Base-by-base conservation (phyloP, 805 yeast genomes). In the Candida alai region DNA sequence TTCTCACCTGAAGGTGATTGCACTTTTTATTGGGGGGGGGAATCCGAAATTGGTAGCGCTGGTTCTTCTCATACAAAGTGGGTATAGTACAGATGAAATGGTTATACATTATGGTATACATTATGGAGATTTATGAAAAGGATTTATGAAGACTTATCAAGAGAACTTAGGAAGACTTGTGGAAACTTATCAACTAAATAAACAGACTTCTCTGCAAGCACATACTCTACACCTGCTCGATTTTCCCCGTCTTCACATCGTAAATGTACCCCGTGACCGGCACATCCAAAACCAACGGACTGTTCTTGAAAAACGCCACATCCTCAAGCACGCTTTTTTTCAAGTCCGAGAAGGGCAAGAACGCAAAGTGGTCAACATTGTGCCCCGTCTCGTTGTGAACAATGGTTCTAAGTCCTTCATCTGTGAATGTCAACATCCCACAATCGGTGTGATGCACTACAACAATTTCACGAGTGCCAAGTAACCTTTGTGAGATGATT, bases 381-480 rank as follows among this genome's bases (percentile, higher is more conserved):
- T 44, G 51, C 4, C 58, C 61, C 6, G 60, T 52, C 24, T 65
- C 65, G 20, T 53, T 32, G 30, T 44, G 42, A 24, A 65, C 39
- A 26, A 56, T 47, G 1, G 28, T 42, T 32, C 69, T 42, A 13
- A 65, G 37, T 5, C 40, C 41, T 6, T 51, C 56, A 30, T 65
- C 69, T 2, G 37, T 39, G 40, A 65, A 65, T 1, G 69, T 63
- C 25, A 65, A 45, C 71, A 65, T 65, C 4, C 71, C 70, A 48
- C 71, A 65, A 40, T 65, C 70, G 9, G 70, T 63, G 36, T 63
- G 69, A 43, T 62, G 70, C 32, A 60, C 35, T 31, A 65, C 51
- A 13, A 65, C 58, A 17, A 63, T 58, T 35, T 65, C 71, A 33
- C 53, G 47, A 3, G 71, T 65, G 2, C 67, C 67, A 32, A 65